phyloP scores from a whole-genome alignment of 371 early-diverging fungal genomes.

The Circinella umbellata region DNA sequence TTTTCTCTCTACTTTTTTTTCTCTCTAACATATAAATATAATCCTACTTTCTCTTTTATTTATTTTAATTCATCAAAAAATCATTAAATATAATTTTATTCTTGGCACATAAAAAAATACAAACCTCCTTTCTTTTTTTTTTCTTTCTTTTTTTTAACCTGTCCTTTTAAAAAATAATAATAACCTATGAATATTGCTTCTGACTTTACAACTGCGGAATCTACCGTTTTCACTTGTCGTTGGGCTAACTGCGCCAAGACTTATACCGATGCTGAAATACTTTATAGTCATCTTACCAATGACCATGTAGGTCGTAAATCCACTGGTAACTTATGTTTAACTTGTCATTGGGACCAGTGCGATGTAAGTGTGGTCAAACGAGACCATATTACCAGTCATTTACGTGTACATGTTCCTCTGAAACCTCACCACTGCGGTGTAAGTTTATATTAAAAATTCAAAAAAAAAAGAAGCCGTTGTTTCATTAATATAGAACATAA shows the following conservation, averaged over 20 bases:
- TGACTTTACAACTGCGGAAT: slow-evolving; percentile 6
- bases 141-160: neutral
- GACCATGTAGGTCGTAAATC: slow-evolving; percentile 92
- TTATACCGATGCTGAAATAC: slow-evolving; percentile 78
- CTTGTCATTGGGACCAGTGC: slow-evolving; percentile 90
- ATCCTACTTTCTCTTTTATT: neutral
- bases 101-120: slow-evolving; percentile 2
- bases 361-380: slow-evolving; percentile 76
- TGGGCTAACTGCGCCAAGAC: slow-evolving; percentile 54
- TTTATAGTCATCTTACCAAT: slow-evolving; percentile 84
- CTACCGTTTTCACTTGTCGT: slow-evolving; percentile 34
- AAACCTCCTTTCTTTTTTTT: neutral
- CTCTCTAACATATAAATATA: neutral
- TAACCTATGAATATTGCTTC: neutral
- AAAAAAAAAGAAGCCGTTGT: neutral
- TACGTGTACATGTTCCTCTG: slow-evolving; percentile 89
- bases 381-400: slow-evolving; percentile 94
- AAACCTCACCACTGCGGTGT: slow-evolving; percentile 85
- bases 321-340: slow-evolving; percentile 84
- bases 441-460: slow-evolving; percentile 13
- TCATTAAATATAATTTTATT: neutral
- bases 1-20: neutral
- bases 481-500: neutral
- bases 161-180: neutral
- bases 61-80: too few species aligned